phyloP scores from a whole-genome alignment of 768 basidiomycete genomes.

The Serendipita sp. region DNA sequence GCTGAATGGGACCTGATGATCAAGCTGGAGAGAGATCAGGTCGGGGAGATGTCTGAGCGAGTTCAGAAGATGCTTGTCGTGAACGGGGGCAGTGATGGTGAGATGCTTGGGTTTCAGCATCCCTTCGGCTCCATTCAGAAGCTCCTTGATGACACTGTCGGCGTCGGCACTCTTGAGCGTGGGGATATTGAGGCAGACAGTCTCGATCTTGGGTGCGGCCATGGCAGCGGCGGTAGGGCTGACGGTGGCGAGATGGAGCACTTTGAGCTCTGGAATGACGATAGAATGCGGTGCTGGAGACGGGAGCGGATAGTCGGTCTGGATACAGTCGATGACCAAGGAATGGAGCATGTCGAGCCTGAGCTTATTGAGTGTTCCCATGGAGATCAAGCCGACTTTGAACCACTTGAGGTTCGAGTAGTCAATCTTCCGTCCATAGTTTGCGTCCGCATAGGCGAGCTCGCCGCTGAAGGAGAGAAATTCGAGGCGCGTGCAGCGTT shows the following conservation, averaged over 20 bases:
- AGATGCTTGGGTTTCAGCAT: neutral
- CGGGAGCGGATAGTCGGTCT: neutral
- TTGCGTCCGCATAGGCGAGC: neutral
- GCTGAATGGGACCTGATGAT: neutral
- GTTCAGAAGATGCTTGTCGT: neutral
- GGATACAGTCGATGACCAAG: constrained; percentile 1
- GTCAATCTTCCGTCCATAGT: neutral
- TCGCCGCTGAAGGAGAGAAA: neutral
- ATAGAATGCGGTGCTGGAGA: neutral
- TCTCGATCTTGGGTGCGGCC: neutral
- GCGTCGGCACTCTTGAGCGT: neutral
- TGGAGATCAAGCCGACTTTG: constrained; percentile 2
- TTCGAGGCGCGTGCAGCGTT: neutral
- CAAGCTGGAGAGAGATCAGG: neutral
- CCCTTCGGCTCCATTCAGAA: neutral
- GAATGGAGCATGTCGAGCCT: neutral
- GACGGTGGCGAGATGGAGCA: neutral
- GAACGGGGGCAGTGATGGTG: neutral
- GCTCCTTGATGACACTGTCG: neutral
- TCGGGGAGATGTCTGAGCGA: neutral
- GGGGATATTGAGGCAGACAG: neutral
- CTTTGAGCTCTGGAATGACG: constrained; percentile 1
- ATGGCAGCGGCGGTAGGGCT: neutral
- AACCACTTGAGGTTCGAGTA: neutral
- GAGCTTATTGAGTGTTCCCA: neutral